Evolutionary conservation across 768 basidiomycete species (phyloP).

Genomic region (Panaeolus papilionaceus): DNA sequence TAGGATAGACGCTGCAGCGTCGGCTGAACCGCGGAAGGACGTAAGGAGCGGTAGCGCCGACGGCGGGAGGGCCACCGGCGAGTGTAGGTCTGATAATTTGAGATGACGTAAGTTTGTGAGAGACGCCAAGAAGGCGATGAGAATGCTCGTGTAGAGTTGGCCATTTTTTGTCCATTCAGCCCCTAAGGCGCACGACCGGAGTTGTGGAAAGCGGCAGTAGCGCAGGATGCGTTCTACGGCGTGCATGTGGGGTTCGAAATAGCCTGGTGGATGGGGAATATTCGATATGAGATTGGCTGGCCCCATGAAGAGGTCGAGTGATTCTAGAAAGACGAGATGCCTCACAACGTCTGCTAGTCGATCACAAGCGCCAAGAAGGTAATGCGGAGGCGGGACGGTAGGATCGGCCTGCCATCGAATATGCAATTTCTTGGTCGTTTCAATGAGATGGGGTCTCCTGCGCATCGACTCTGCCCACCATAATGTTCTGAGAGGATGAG

Average conservation of each 20-base stretch:
- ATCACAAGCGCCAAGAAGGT: slow-evolving; percentile 46
- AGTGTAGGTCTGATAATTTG: slow-evolving; percentile 51
- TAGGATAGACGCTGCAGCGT: slow-evolving; percentile 62
- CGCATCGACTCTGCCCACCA: slow-evolving; percentile 61
- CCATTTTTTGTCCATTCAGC: slow-evolving; percentile 50
- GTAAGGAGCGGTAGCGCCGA: slow-evolving; percentile 53
- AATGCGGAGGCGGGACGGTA: slow-evolving; percentile 32
- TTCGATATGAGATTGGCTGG: slow-evolving; percentile 44
- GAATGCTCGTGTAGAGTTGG: slow-evolving; percentile 46
- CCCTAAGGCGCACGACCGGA: slow-evolving; percentile 48
- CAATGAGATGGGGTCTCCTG: slow-evolving; percentile 50
- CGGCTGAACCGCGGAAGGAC: slow-evolving; percentile 65
- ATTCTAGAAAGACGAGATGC: slow-evolving; percentile 49
- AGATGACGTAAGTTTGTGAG: slow-evolving; percentile 51
- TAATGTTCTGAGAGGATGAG: slow-evolving; percentile 48
- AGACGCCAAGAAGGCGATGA: slow-evolving; percentile 49
- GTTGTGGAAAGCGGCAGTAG: slow-evolving; percentile 45
- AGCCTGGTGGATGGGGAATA: slow-evolving; percentile 19
- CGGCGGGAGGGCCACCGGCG: slow-evolving; percentile 44
- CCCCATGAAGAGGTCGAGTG: slow-evolving; percentile 60
- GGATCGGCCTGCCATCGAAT: slow-evolving; percentile 60
- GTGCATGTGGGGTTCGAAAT: slow-evolving; percentile 36
- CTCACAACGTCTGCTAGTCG: slow-evolving; percentile 45
- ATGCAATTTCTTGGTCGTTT: slow-evolving; percentile 51
- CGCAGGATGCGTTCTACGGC: slow-evolving; percentile 53